Base-by-base conservation (phyloP, 805 yeast species). In the Yueomyces sp. region DNA sequence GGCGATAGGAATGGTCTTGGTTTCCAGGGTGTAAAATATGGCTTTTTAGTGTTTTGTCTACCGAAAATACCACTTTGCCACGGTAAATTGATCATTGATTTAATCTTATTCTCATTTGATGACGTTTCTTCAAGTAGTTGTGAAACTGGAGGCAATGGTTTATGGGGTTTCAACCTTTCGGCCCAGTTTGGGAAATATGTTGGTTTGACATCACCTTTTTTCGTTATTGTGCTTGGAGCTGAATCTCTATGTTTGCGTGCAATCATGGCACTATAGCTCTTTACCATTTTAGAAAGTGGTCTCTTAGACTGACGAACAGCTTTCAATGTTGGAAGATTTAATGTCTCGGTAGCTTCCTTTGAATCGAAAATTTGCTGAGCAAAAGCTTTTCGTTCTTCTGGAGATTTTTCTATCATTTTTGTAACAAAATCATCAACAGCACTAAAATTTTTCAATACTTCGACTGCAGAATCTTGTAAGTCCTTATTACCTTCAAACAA, bases 1-100 rank as follows among this genome's bases (percentile, higher is more conserved):
- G 95, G 94, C 2, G 95, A 88, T 49, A 92, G 66, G 65, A 90
- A 92, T 39, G 86, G 92, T 66, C 96, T 81, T 51, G 96, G 94
- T 47, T 80, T 74, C 96, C 96, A 92, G 42, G 98, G 98, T 2
- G 97, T 86, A 70, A 90, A 92, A 65, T 81, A 92, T 3, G 88
- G 75, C 66, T 84, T 87, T 19, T 69, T 57, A 12, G 87, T 81
- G 43, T 85, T 81, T 51, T 76, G 64, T 55, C 94, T 80, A 27
- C 97, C 97, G 62, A 73, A 86, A 48, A 83, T 70, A 42, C 72
- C 69, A 40, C 78, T 75, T 64, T 86, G 94, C 88, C 92, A 85
- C 45, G 95, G 95, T 46, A 87, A 68, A 34, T 67, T 54, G 42
- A 85, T 72, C 28, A 49, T 40, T n/a, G 65, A 60, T 31, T 62